Percentiles rank a stretch among this genome's conserved stretches.
Conservation (phyloP, 306 rosid species). For the Vigna angularis region DNA sequence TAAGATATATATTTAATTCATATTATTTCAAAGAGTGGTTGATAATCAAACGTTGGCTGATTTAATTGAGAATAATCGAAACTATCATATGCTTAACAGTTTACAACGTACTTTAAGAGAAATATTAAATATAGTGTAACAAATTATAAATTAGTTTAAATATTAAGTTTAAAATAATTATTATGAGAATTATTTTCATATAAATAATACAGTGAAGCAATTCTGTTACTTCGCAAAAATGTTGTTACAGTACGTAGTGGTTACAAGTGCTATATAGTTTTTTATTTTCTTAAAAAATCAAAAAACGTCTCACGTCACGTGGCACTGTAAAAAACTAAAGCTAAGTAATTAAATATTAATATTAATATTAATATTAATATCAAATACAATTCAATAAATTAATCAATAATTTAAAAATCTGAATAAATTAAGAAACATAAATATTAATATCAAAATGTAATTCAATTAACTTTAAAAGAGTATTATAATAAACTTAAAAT, state of each 20-base stretch:
- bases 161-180: too few species aligned
- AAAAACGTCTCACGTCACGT: not conserved
- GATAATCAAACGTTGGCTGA: not conserved
- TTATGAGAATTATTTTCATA: too few species aligned
- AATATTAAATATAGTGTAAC: not conserved
- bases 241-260: not conserved
- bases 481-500: not conserved
- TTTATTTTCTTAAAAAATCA: not conserved
- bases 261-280: not conserved
- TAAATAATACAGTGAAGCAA: too few species aligned
- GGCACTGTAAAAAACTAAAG: too few species aligned
- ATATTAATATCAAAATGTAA: too few species aligned
- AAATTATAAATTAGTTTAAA: too few species aligned
- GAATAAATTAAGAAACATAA: not conserved
- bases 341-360: not conserved
- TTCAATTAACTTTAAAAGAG: too few species aligned
- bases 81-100: not conserved
- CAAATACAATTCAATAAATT: not conserved
- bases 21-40: not conserved
- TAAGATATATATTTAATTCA: not conserved
- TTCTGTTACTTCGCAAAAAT: too few species aligned
- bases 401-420: not conserved
- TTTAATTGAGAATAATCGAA: not conserved
- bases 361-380: not conserved
- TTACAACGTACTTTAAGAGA: not conserved